Evolutionary conservation across 1,284 basidiomycete genomes (phyloP).

Genomic region (Dichomitus squalens): DNA sequence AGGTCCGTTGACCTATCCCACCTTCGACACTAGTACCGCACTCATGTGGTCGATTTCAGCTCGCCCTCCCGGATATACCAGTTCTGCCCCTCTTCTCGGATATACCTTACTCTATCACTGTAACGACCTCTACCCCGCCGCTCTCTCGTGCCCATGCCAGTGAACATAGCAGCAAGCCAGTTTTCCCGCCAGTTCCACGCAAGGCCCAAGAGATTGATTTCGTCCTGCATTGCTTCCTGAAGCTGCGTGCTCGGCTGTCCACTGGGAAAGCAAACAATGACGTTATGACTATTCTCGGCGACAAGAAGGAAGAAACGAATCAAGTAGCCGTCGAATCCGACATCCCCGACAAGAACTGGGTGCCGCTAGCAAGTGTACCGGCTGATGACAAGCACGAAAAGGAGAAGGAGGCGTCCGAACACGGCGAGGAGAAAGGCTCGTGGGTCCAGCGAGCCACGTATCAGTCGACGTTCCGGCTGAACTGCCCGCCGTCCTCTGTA

Average conservation of each 20-base stretch:
- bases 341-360: not conserved
- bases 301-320: not conserved
- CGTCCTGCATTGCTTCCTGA: slow-evolving; percentile 2
- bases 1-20: slow-evolving; percentile 7
- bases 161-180: not conserved
- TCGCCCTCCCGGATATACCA: slow-evolving; percentile 15
- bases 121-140: slow-evolving; percentile 11
- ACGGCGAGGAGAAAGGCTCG: not conserved
- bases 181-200: slow-evolving; percentile 12
- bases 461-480: slow-evolving; percentile 2
- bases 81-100: slow-evolving; percentile 6
- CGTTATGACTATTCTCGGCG: not conserved
- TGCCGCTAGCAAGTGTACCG: not conserved
- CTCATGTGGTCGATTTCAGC: slow-evolving; percentile 1
- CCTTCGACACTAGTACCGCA: not conserved
- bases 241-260: not conserved
- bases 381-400: too few relatives aligned
- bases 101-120: slow-evolving; percentile 11
- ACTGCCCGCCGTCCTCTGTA: slow-evolving; percentile 11
- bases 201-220: slow-evolving; percentile 3
- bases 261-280: not conserved
- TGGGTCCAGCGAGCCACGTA: slow-evolving; percentile 17
- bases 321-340: not conserved
- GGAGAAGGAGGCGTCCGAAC: too few relatives aligned
- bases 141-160: not conserved